Evolutionary conservation across 768 basidiomycete species (phyloP), one percentile per base, ranked within the genome.

Genomic region (Amanita brunnescens): DNA sequence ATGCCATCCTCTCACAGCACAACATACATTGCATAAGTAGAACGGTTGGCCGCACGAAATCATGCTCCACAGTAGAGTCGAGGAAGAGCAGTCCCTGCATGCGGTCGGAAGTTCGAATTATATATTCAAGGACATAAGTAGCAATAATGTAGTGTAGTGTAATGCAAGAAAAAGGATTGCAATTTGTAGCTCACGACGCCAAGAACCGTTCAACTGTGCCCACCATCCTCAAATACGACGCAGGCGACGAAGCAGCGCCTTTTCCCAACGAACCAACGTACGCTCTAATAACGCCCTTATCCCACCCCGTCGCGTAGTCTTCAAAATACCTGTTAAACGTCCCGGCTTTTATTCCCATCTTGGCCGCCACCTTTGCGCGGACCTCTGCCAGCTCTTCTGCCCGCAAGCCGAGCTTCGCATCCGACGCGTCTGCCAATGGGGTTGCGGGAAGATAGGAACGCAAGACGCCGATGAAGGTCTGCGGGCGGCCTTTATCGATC

Each of bases 381-480:
- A 73, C 54, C 24, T 1, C 26, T 7, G 26, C 5, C n/a, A n/a
- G n/a, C n/a, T n/a, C n/a, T 3, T 29, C 26, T 29, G 26, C 26
- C 26, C 26, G 3, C 5, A 29, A 7, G n/a, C n/a, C n/a, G n/a
- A n/a, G n/a, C n/a, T n/a, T n/a, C 26, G 26, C 5, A 3, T 7
- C 54, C 24, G 1, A 3, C 26, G 26, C 5, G 26, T 29, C 26
- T 29, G 26, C 26, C 26, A 14, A 35, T 33, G 37, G 24, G 49
- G 43, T 30, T 44, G 29, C 23, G 12, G 10, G 38, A 9, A 58
- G 39, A 29, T 54, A 62, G 0, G 57, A 51, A 32, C 50, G 55
- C n/a, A 75, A 62, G 20, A 85, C 66, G 1, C 85, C 87, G 14
- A 84, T 60, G 55, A 88, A 82, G 4, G 85, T 87, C 57, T 88